A percentile compares a stretch with the other conserved stretches of the same genome.
These are phyloP conservation scores for Trichoderma sp. DNA, from an alignment of 2,329 filamentous ascomycete species.

Conservation along the genomic window DNA sequence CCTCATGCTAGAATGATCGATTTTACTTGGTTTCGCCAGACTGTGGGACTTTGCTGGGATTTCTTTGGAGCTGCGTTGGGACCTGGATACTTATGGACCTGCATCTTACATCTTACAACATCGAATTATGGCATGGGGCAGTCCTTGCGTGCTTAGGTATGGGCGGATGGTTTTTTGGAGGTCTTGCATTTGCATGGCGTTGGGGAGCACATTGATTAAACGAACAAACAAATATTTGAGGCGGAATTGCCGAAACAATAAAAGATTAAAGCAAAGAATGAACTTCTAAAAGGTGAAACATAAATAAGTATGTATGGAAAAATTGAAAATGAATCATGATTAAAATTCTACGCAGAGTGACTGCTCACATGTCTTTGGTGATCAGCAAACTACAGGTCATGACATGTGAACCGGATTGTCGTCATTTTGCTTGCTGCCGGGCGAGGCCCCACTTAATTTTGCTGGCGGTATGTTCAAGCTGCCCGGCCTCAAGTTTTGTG, in stretches of 20 bases:
- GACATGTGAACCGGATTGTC: not conserved
- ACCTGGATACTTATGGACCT: not conserved
- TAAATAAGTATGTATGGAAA: not conserved
- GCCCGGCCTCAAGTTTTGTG: not conserved
- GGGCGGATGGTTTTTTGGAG: not conserved
- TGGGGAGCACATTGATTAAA: not conserved
- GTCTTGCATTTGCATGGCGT: slow-evolving; percentile 15
- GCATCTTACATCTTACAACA: not conserved
- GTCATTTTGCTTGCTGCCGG: slow-evolving; percentile 40
- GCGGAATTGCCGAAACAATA: not conserved
- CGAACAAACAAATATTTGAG: not conserved
- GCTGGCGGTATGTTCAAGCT: not conserved
- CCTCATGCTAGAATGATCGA: not conserved
- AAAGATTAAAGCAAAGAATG: not conserved
- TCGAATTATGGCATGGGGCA: not conserved
- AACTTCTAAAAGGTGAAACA: not conserved
- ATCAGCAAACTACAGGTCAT: not conserved
- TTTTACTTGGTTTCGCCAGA: not conserved
- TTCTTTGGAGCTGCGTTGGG: not conserved
- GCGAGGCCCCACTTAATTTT: not conserved
- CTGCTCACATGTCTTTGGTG: not conserved
- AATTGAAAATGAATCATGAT: not conserved
- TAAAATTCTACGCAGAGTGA: not conserved
- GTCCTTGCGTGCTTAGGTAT: not conserved
- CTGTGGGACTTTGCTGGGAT: not conserved